Evolutionary conservation across 768 basidiomycete species (phyloP).

Genomic region (Lactifluus pinguis): DNA sequence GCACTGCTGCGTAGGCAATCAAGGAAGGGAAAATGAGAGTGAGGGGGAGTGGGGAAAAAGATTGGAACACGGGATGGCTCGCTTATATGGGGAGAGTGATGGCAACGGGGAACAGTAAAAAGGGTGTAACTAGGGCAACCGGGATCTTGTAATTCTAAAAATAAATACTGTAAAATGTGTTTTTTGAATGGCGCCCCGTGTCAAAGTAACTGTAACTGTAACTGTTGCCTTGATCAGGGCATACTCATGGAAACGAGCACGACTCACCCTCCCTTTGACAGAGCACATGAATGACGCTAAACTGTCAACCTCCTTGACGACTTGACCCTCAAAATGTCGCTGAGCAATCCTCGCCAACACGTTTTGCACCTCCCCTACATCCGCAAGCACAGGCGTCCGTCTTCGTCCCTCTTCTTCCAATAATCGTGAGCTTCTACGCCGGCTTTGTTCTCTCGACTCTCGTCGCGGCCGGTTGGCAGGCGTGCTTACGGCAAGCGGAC

Average conservation of each 20-base stretch:
- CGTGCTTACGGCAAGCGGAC: slow-evolving; percentile 39
- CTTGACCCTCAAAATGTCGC: slow-evolving; percentile 59
- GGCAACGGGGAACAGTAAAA: too few species aligned
- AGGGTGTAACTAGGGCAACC: slow-evolving; percentile 8
- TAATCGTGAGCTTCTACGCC: slow-evolving; percentile 64
- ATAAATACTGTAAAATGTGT: neutral
- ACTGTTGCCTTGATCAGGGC: slow-evolving; percentile 9
- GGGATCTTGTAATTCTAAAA: neutral
- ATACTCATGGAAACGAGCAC: neutral
- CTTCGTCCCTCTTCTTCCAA: slow-evolving; percentile 51
- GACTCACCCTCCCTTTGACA: slow-evolving; percentile 41
- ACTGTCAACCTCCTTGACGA: slow-evolving; percentile 71
- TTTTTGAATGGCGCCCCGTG: neutral
- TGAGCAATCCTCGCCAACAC: slow-evolving; percentile 64
- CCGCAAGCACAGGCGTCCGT: slow-evolving; percentile 60
- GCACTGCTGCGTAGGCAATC: slow-evolving; percentile 43
- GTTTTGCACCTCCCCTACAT: slow-evolving; percentile 56
- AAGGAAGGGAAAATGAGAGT: slow-evolving; percentile 24
- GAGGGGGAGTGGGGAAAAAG: neutral
- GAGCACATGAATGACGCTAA: slow-evolving; percentile 72
- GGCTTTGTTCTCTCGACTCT: slow-evolving; percentile 48
- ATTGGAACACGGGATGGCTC: neutral
- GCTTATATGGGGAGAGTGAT: neutral
- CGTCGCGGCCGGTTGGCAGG: slow-evolving; percentile 68
- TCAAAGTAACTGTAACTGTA: too few species aligned